A percentile compares a stretch with the other conserved stretches of the same genome.
These are phyloP conservation scores for Zizania palustris DNA, from an alignment of 202 grass and related monocot genomes.

Conservation along the genomic window DNA sequence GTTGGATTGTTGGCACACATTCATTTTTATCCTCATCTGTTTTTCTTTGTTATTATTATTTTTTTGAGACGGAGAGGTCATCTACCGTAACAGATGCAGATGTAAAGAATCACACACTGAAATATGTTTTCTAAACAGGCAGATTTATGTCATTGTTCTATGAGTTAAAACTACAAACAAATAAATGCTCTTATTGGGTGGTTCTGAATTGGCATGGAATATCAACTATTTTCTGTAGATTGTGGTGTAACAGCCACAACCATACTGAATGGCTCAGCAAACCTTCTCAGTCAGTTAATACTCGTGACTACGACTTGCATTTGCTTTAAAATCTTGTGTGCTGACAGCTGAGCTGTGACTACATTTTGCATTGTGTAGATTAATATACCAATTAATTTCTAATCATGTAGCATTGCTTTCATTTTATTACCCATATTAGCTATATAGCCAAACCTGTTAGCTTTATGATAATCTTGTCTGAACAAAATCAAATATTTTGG, in stretches of 20 bases:
- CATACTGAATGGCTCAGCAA: background rate
- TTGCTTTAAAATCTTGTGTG: constrained; percentile 3
- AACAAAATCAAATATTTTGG: background rate
- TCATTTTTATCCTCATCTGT: too few species aligned
- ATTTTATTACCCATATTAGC: background rate
- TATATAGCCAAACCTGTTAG: background rate
- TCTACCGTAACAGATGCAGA: background rate
- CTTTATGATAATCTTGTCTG: constrained; percentile 26
- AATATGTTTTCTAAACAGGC: constrained; percentile 7
- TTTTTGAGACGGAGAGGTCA: too few species aligned
- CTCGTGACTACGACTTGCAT: background rate
- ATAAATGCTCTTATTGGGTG: background rate
- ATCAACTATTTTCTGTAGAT: background rate
- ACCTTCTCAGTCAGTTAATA: background rate
- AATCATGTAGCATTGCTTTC: background rate
- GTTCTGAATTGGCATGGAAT: background rate
- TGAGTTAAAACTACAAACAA: background rate
- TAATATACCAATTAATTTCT: background rate
- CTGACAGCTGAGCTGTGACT: background rate
- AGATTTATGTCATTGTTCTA: background rate
- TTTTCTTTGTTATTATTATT: too few species aligned
- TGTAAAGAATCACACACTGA: background rate
- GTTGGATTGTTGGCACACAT: too few species aligned
- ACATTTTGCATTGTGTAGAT: background rate
- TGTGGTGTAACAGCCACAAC: background rate